Conservation (phyloP, 2,329 filamentous ascomycete genomes). For the Colletotrichum sidae region DNA sequence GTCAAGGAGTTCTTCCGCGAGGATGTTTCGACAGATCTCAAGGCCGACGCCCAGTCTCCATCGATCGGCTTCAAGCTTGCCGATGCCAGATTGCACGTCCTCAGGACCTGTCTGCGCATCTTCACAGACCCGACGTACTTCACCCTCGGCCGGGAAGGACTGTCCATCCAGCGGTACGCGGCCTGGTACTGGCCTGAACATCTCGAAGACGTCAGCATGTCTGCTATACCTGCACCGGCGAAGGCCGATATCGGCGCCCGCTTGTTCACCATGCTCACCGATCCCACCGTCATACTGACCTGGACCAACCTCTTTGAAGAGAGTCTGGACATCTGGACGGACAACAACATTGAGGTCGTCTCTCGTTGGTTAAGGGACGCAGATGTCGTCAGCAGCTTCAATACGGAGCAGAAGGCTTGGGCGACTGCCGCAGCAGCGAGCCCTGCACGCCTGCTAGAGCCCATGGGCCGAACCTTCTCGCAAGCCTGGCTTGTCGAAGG, state of each 20-base stretch:
- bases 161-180: conserved; percentile 47
- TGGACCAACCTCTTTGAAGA: conserved; percentile 57
- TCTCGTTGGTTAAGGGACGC: conserved; percentile 50
- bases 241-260: conserved; percentile 48
- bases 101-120: conserved; percentile 53
- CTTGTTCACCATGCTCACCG: conserved; percentile 52
- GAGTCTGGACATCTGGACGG: conserved; percentile 54
- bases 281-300: conserved; percentile 50
- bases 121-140: conserved; percentile 46
- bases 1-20: conserved; percentile 53
- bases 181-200: conserved; percentile 61
- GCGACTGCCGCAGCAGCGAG: conserved; percentile 42
- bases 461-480: conserved; percentile 53
- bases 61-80: conserved; percentile 50
- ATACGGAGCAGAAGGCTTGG: conserved; percentile 46
- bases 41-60: conserved; percentile 30
- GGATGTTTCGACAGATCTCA: conserved; percentile 43
- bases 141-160: conserved; percentile 37
- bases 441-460: conserved; percentile 48
- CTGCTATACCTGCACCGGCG: conserved; percentile 41
- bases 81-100: conserved; percentile 50
- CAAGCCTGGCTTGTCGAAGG: conserved; percentile 51
- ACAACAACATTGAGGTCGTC: conserved; percentile 51
- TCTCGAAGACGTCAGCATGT: conserved; percentile 48
- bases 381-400: conserved; percentile 46